These are phyloP conservation scores for Nelumbo lutea DNA, from an alignment of 164 flowering plant genomes.

Conservation along the genomic window DNA sequence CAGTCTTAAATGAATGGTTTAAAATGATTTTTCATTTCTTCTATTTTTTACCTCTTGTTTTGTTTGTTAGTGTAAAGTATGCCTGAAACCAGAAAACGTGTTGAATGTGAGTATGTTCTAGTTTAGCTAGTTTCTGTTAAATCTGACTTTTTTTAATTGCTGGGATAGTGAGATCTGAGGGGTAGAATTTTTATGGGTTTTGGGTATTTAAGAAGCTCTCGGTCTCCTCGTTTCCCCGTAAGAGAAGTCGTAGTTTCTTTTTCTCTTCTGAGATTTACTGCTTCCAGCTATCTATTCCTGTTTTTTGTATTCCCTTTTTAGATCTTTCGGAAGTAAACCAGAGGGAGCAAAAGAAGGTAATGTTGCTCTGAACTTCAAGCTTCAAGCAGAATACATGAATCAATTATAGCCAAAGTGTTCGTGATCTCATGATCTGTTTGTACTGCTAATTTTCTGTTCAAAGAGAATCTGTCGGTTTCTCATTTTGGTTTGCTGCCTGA, in stretches of 20 bases:
- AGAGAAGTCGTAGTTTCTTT: background rate
- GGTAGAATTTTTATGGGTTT: conserved; percentile 9
- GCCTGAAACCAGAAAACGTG: background rate
- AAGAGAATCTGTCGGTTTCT: background rate
- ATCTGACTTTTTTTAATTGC: background rate
- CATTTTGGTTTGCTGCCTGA: background rate
- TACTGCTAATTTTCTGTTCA: background rate
- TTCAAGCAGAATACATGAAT: background rate
- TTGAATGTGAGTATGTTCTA: background rate
- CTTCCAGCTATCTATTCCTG: background rate
- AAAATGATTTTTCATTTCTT: no score
- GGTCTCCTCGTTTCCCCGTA: background rate
- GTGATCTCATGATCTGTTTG: background rate
- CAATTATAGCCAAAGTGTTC: background rate
- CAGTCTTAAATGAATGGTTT: no score
- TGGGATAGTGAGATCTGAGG: conserved; percentile 4
- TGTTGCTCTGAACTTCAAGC: background rate
- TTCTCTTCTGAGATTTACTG: background rate
- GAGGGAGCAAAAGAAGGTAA: background rate
- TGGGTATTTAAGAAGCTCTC: conserved; percentile 12
- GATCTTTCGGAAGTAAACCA: background rate
- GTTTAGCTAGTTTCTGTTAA: background rate
- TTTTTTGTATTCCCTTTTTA: background rate
- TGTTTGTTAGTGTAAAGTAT: background rate
- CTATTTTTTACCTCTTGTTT: no score